These are phyloP conservation scores for Craspedostauros australis DNA, from an alignment of 108 stramenopile genomes.

Conservation along the genomic window DNA sequence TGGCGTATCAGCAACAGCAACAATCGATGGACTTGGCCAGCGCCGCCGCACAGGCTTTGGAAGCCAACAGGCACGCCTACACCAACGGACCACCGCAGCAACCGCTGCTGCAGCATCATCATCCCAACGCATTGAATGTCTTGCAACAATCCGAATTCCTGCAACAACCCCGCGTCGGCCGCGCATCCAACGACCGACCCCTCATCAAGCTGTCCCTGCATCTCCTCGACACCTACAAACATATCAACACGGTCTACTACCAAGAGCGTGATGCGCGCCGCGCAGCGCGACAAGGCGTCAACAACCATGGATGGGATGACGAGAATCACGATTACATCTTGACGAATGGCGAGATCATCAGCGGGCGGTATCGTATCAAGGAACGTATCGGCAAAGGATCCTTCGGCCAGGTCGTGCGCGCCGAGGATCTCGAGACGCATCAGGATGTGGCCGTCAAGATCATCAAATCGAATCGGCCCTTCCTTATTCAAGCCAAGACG, in stretches of 20 bases:
- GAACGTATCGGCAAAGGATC: conserved; percentile 96
- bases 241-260: conserved; percentile 91
- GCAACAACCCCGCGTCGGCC: conserved; percentile 29
- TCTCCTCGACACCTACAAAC: conserved; percentile 92
- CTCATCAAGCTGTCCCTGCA: conserved; percentile 79
- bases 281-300: conserved; percentile 46
- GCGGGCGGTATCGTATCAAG: conserved; percentile 80
- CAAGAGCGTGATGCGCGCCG: conserved; percentile 71
- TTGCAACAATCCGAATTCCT: conserved; percentile 5
- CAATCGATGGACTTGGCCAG: conserved; percentile 13
- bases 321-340: conserved; percentile 96
- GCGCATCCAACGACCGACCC: conserved; percentile 68
- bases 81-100: conserved; percentile 17
- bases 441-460: conserved; percentile 96
- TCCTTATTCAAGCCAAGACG: conserved; percentile 93
- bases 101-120: conserved; percentile 7
- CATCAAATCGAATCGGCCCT: conserved; percentile 96
- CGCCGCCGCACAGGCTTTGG: conserved; percentile 11
- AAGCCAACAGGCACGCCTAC: conserved; percentile 10
- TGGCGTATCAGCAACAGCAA: conserved; percentile 28
- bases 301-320: conserved; percentile 95
- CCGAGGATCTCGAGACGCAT: conserved; percentile 59
- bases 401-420: conserved; percentile 93
- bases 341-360: conserved; percentile 71
- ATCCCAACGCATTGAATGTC: neutral